These are phyloP conservation scores for Helicocarpus griseus DNA, from an alignment of 2,329 filamentous ascomycete species.

Conservation along the genomic window DNA sequence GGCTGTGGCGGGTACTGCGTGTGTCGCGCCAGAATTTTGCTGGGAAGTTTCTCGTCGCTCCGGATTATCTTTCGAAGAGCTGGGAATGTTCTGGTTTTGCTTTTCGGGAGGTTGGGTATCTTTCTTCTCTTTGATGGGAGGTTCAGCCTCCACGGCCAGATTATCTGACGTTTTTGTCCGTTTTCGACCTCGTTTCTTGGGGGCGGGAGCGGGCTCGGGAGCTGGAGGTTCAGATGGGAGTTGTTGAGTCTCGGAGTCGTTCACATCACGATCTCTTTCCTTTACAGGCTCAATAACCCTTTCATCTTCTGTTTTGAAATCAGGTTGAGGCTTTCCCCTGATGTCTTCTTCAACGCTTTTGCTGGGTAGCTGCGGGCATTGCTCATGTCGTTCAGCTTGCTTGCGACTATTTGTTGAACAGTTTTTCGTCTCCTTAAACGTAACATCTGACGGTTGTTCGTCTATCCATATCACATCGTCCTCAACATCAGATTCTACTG, in stretches of 20 bases:
- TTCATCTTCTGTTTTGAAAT: conserved; percentile 3
- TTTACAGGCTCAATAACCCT: not conserved
- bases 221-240: not conserved
- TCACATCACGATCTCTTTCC: not conserved
- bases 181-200: conserved; percentile 37
- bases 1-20: not conserved
- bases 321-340: conserved; percentile 6
- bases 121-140: not conserved
- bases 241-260: not conserved
- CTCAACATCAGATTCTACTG: conserved; percentile 23
- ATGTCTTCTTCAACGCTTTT: conserved; percentile 2
- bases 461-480: conserved; percentile 34
- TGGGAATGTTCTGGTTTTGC: not conserved
- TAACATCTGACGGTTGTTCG: conserved; percentile 15
- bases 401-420: not conserved
- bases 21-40: not conserved
- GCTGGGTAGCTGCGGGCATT: not conserved
- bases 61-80: not conserved
- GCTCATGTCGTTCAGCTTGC: not conserved
- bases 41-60: not conserved
- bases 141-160: not conserved
- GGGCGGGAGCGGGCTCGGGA: conserved; percentile 9
- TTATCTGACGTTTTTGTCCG: conserved; percentile 26
- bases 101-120: not conserved
- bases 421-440: not conserved